Conservation (phyloP, 2,329 filamentous ascomycete species). For the Eutypa lata region DNA sequence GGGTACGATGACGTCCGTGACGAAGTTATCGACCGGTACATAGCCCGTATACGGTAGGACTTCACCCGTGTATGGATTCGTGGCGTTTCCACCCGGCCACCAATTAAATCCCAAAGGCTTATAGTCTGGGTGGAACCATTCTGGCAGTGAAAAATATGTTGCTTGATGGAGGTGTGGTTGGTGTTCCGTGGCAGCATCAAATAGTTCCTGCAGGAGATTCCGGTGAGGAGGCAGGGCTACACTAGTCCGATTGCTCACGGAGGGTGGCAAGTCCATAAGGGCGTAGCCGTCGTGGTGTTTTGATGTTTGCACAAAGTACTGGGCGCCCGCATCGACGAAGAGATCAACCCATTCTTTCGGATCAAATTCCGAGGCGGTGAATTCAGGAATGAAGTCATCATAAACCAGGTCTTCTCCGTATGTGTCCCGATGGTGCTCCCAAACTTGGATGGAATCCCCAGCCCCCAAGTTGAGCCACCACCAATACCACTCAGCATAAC, state of each 20-base stretch:
- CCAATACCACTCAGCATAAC: conserved; percentile 44
- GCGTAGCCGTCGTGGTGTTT: conserved; percentile 43
- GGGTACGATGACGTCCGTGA: conserved; percentile 37
- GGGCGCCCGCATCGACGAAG: conserved; percentile 25
- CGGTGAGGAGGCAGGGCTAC: conserved; percentile 35
- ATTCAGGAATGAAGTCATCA: conserved; percentile 50
- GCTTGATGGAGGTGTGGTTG: conserved; percentile 36
- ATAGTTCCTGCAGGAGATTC: conserved; percentile 36
- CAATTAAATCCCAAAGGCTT: conserved; percentile 34
- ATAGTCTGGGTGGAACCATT: conserved; percentile 43
- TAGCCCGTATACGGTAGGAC: conserved; percentile 37
- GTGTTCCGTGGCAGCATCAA: conserved; percentile 33
- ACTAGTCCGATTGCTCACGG: conserved; percentile 33
- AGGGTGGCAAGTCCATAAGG: conserved; percentile 32
- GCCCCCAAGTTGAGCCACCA: conserved; percentile 15
- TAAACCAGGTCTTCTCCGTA: conserved; percentile 48
- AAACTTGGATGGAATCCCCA: conserved; percentile 13
- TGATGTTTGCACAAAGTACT: conserved; percentile 39
- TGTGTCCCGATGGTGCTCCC: conserved; percentile 43
- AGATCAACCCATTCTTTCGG: conserved; percentile 38
- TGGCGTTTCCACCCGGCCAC: conserved; percentile 34
- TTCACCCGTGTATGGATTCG: conserved; percentile 36
- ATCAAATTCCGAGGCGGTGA: conserved; percentile 44
- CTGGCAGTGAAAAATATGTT: conserved; percentile 42
- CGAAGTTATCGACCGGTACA: conserved; percentile 34